Conservation (phyloP, 78 protist genomes). For the Bigelowiella natans region DNA sequence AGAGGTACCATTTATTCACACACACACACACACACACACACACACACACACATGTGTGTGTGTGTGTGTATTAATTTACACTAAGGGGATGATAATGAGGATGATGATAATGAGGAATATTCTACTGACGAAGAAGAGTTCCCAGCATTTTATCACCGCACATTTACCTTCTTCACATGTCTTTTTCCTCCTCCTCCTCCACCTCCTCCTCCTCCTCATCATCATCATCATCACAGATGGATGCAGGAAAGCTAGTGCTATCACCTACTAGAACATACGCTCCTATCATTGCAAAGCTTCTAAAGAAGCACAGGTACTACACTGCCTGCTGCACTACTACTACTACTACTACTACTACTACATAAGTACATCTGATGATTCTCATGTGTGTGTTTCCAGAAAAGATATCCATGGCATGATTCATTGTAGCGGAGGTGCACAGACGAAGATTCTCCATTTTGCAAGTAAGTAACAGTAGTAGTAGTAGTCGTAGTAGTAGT, state of each 20-base stretch:
- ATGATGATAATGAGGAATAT: too few relatives aligned
- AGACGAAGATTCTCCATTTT: conserved; percentile 40
- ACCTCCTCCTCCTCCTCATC: too few relatives aligned
- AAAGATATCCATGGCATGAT: conserved; percentile 20
- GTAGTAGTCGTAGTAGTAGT: neutral
- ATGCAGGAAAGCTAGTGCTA: conserved; percentile 33
- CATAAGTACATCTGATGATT: neutral
- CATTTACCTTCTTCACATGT: too few relatives aligned
- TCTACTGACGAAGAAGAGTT: too few relatives aligned
- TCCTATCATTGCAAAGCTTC: conserved; percentile 21
- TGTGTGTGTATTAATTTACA: neutral
- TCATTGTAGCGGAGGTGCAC: conserved; percentile 43
- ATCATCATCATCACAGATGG: too few relatives aligned
- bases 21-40: neutral
- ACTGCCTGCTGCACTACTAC: neutral
- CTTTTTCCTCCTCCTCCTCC: too few relatives aligned
- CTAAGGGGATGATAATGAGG: too few relatives aligned
- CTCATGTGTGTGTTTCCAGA: neutral
- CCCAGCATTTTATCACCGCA: too few relatives aligned
- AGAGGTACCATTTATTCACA: neutral
- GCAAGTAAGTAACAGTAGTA: neutral
- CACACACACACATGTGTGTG: neutral
- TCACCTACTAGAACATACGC: conserved; percentile 43
- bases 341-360: neutral
- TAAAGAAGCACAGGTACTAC: neutral